Base-by-base conservation (phyloP, 306 rosid genomes). In the Hippophae gyantsensis region DNA sequence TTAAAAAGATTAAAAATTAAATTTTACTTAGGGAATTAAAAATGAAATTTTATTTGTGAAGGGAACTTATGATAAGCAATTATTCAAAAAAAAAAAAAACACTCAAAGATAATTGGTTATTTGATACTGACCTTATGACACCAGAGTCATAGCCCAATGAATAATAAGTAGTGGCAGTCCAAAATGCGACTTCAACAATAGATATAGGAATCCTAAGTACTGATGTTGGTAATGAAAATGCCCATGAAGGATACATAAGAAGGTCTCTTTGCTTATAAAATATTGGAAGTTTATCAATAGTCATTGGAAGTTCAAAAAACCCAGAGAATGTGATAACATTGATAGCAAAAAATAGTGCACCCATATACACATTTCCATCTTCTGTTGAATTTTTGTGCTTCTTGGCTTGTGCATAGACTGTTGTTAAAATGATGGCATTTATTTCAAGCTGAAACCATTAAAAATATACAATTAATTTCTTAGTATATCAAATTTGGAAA, bases 201-300 rank as follows among this genome's bases (percentile, higher is more conserved):
- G 63, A 44, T 32, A 59, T 45, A 46, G 63, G 63, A 13, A 59
- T 25, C 52, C 63, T 25, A 18, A 59, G 45, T 14, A 59, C 7
- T 42, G 52, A 59, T 46, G 48, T 42, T 18, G 63, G 63, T 44
- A 59, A 47, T 18, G 63, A 25, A 42, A 44, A 46, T 10, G 52
- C 63, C 53, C 53, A 49, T 13, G 53, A 49, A 13, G 53, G 53
- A 13, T 10, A 49, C 7, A 49, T 5, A 9, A 14, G 14, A 12
- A 49, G 23, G 18, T 49, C 53, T 49, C 53, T 49, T 13, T 49
- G 53, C 53, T 49, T 49, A 49, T 49, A 49, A n/a, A 49, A 49
- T 49, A 49, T 49, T 2, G 53, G 53, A 49, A 49, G 53, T 49
- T 49, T 49, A 49, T 49, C 8, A 49, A 49, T 13, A 23, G 53